Conservation (phyloP, 2,329 filamentous ascomycete species). For the Calonectria leucothoes region DNA sequence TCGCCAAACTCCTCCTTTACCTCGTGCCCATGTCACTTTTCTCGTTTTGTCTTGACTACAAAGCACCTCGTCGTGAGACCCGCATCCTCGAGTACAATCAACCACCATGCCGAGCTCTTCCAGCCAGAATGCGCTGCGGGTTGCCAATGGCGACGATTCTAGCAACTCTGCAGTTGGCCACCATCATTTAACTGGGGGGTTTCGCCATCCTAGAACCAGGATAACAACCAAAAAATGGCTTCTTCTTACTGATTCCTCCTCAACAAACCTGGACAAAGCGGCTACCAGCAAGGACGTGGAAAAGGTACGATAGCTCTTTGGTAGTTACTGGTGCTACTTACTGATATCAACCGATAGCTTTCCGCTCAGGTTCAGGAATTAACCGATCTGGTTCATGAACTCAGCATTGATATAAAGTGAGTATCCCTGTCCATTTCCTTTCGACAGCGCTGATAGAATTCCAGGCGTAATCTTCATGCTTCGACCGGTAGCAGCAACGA, state of each 20-base stretch:
- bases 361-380: not conserved
- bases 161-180: no score
- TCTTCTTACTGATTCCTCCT: not conserved
- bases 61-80: not conserved
- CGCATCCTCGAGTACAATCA: not conserved
- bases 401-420: not conserved
- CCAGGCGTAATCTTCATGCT: not conserved
- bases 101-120: not conserved
- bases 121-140: not conserved
- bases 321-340: not conserved
- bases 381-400: not conserved
- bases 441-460: not conserved
- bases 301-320: not conserved
- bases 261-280: no score
- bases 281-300: not conserved
- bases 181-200: not conserved
- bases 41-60: not conserved
- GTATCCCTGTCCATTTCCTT: not conserved
- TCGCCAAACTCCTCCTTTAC: not conserved
- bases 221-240: not conserved
- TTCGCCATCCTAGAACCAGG: no score
- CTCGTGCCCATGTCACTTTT: not conserved
- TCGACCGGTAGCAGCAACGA: not conserved
- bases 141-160: no score
- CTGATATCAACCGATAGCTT: not conserved